A percentile compares a stretch with the other conserved stretches of the same genome.
Conservation (phyloP, 257 asterid genomes). For the Nicotiana sylvestris region DNA sequence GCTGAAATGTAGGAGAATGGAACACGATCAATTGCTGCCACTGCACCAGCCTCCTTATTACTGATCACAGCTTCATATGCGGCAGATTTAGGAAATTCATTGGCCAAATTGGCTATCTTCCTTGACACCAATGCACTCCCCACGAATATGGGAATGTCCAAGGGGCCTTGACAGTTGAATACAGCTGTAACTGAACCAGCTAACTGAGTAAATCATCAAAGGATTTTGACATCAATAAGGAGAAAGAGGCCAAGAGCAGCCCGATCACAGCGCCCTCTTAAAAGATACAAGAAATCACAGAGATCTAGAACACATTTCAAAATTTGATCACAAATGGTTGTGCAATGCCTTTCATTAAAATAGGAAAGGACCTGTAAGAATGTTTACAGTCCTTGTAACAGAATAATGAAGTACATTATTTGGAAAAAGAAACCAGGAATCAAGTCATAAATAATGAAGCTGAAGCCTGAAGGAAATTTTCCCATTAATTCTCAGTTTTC, state of each 20-base stretch:
- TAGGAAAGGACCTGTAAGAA: not conserved
- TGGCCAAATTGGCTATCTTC: conserved; percentile 60
- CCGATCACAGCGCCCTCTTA: not conserved
- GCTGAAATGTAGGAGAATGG: conserved; percentile 94
- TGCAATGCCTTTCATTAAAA: not conserved
- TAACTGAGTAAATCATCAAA: conserved; percentile 50
- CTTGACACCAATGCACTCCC: conserved; percentile 97
- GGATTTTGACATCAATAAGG: conserved; percentile 5
- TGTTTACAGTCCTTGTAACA: not conserved
- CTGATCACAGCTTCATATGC: conserved; percentile 88
- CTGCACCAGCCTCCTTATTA: conserved; percentile 95
- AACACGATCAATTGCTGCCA: conserved; percentile 90
- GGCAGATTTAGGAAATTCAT: conserved; percentile 62
- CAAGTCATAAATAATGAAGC: conserved; percentile 1
- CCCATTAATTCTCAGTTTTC: not conserved
- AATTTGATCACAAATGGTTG: not conserved
- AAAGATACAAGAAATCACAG: not conserved
- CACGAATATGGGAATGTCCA: conserved; percentile 94
- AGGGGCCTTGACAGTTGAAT: conserved; percentile 98
- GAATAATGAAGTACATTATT: conserved; percentile 6
- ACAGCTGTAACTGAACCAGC: conserved; percentile 98
- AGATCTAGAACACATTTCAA: not conserved
- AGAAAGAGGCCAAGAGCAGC: not conserved
- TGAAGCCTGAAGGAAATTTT: not conserved
- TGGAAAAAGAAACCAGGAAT: not conserved